Conservation (phyloP, 208 protist species). For the Wallacemonas rigidus region DNA sequence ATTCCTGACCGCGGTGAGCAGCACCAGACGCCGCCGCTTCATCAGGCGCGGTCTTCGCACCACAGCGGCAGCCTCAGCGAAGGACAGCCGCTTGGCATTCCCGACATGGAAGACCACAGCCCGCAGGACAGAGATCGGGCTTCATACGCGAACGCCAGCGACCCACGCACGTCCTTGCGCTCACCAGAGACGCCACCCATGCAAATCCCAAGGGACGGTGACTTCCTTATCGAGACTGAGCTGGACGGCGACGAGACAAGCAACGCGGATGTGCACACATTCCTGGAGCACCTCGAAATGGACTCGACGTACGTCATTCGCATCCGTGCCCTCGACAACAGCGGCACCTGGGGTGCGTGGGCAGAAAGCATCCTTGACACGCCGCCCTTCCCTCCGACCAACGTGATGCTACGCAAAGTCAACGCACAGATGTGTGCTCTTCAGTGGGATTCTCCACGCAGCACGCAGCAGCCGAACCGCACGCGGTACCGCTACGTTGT, state of each 20-base stretch:
- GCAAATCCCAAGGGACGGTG: neutral
- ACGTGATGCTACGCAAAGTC: slow-evolving; percentile 67
- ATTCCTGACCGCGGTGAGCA: slow-evolving; percentile 23
- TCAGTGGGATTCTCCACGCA: slow-evolving; percentile 69
- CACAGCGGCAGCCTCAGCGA: slow-evolving; percentile 10
- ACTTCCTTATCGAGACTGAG: slow-evolving; percentile 23
- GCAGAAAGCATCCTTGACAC: slow-evolving; percentile 63
- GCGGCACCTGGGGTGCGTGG: slow-evolving; percentile 77
- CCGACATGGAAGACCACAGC: slow-evolving; percentile 43
- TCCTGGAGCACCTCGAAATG: slow-evolving; percentile 43
- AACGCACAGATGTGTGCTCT: slow-evolving; percentile 82
- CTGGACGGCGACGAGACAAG: slow-evolving; percentile 18
- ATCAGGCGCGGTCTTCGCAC: neutral
- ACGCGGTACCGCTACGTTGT: slow-evolving; percentile 76
- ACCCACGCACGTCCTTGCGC: neutral
- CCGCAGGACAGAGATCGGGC: slow-evolving; percentile 7
- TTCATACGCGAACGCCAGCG: neutral
- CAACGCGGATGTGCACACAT: slow-evolving; percentile 25
- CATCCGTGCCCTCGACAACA: slow-evolving; percentile 77
- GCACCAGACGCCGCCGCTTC: neutral
- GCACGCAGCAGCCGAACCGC: neutral
- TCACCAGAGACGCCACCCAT: neutral
- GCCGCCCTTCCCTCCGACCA: slow-evolving; percentile 62
- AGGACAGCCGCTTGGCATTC: slow-evolving; percentile 27
- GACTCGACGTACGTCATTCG: slow-evolving; percentile 69